Percentiles rank a stretch among this genome's conserved stretches.
Conservation (phyloP, 306 rosid species). For the Corylus americana region DNA sequence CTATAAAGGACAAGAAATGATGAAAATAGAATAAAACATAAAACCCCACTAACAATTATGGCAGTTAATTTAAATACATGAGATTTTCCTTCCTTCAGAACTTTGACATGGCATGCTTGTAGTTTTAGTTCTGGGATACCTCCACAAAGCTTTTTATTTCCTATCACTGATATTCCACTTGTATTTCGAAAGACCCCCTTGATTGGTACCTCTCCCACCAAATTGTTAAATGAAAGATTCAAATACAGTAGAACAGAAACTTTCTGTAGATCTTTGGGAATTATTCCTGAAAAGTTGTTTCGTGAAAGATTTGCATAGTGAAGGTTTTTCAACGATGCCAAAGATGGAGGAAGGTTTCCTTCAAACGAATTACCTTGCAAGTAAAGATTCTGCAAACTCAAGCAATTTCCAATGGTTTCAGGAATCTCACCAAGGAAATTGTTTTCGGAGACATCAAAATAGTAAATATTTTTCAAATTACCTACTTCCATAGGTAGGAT, state of each 20-base stretch:
- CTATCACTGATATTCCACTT: background rate
- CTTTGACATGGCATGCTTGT: conserved; percentile 17
- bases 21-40: background rate
- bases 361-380: conserved; percentile 29
- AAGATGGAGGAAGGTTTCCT: conserved; percentile 36
- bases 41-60: conserved; percentile 11
- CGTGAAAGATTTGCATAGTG: conserved; percentile 29
- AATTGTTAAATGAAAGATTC: conserved; percentile 42
- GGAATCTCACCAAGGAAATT: conserved; percentile 34
- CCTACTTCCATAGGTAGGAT: conserved; percentile 26
- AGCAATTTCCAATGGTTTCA: conserved; percentile 25
- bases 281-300: conserved; percentile 34
- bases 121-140: background rate
- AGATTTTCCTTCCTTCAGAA: conserved; percentile 10
- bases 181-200: conserved; percentile 37
- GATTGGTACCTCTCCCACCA: conserved; percentile 48
- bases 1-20: background rate
- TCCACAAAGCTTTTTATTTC: conserved; percentile 32
- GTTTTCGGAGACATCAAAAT: conserved; percentile 34
- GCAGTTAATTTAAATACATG: background rate
- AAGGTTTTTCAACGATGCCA: conserved; percentile 35
- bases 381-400: conserved; percentile 28
- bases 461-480: background rate
- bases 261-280: conserved; percentile 32
- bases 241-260: conserved; percentile 14